A percentile compares a stretch with the other conserved stretches of the same genome.
These are phyloP conservation scores for Elymus sibiricus DNA, from an alignment of 176 grass and related monocot genomes.

Conservation along the genomic window DNA sequence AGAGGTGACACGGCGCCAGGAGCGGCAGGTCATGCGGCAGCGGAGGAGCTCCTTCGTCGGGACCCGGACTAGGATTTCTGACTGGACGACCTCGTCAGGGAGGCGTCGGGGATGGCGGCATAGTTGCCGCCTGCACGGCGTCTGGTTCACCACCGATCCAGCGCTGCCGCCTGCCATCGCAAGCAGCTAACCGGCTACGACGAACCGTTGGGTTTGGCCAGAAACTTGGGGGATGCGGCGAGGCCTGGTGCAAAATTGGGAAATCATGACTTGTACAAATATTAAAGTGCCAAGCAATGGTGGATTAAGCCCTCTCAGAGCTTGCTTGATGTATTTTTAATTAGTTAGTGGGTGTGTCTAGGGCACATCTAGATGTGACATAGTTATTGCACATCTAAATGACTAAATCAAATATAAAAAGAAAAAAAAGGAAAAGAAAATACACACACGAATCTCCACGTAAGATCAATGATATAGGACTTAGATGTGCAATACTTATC, in stretches of 20 bases:
- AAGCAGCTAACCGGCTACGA: background rate
- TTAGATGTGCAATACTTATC: too few species aligned
- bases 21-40: background rate
- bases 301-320: too few species aligned
- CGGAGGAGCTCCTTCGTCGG: background rate
- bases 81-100: background rate
- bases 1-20: background rate
- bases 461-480: too few species aligned
- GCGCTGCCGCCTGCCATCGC: background rate
- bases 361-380: too few species aligned
- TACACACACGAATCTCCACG: too few species aligned
- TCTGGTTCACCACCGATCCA: background rate
- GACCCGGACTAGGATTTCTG: background rate
- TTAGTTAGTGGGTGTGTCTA: too few species aligned
- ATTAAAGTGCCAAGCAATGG: background rate
- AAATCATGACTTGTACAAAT: background rate
- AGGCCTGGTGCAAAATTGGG: background rate
- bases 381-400: too few species aligned
- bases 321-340: too few species aligned
- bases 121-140: background rate
- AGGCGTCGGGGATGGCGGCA: background rate
- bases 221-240: background rate
- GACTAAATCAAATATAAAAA: too few species aligned
- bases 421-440: too few species aligned
- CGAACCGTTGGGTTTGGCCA: background rate